A percentile compares a stretch with the other conserved stretches of the same genome.
phyloP scores from a whole-genome alignment of 2,329 filamentous ascomycete genomes.

The Sporothrix phasma region DNA sequence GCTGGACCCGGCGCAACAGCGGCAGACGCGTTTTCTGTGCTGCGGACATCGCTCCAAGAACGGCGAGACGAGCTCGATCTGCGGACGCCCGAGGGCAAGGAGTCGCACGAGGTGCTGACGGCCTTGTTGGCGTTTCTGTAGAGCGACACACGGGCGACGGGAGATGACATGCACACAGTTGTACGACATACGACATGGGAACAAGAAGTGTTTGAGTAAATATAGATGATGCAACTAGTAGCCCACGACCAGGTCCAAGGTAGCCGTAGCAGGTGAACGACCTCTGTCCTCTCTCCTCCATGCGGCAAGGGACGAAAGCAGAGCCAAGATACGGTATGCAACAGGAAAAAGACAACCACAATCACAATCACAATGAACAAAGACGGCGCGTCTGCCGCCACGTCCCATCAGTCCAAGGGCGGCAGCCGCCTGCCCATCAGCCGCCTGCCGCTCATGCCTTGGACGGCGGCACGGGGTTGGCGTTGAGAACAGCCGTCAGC shows the following conservation, averaged over 20 bases:
- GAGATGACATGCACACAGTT: neutral
- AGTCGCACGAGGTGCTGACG: conserved; percentile 44
- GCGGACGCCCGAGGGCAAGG: conserved; percentile 48
- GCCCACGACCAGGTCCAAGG: neutral
- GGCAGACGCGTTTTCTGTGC: conserved; percentile 55
- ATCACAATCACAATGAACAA: neutral
- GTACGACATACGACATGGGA: neutral
- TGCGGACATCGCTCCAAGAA: conserved; percentile 59
- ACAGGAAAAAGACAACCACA: no score
- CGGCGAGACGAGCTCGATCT: conserved; percentile 39
- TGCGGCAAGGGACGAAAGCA: neutral
- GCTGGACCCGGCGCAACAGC: neutral
- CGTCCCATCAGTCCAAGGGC: neutral
- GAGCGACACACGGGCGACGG: conserved; percentile 8
- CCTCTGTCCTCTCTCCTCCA: neutral
- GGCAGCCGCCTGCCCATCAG: neutral
- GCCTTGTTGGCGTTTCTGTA: conserved; percentile 43
- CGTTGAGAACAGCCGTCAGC: conserved; percentile 73
- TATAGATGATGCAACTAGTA: neutral
- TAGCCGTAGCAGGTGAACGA: neutral
- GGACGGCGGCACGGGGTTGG: conserved; percentile 55
- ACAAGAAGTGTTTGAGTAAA: neutral
- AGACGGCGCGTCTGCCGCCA: neutral
- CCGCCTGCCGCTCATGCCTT: conserved; percentile 9
- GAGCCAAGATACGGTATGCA: neutral